A percentile compares a stretch with the other conserved stretches of the same genome.
Evolutionary conservation across 768 basidiomycete genomes (phyloP).

Genomic region (Podaxis mareebaensis): DNA sequence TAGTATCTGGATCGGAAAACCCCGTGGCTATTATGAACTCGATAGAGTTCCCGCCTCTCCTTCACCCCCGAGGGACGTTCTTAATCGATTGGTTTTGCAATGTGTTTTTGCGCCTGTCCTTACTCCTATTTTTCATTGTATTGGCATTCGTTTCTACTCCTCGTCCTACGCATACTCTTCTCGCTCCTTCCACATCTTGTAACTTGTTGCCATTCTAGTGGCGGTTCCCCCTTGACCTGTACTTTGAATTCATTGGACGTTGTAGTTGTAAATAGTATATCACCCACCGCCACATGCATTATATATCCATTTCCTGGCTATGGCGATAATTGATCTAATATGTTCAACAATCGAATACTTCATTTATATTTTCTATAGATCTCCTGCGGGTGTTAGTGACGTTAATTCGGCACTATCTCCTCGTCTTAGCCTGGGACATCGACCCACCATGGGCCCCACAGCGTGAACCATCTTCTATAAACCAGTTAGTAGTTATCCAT

Average conservation of each 20-base stretch:
- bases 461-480: no score
- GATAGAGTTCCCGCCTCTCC: neutral
- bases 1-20: neutral
- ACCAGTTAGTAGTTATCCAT: no score
- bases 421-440: no score
- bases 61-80: neutral
- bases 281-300: neutral
- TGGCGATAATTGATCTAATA: neutral
- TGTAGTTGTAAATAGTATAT: neutral
- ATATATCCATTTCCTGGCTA: neutral
- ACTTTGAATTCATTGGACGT: neutral
- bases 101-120: neutral
- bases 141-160: neutral
- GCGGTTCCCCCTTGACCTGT: neutral
- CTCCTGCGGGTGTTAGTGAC: neutral
- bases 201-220: neutral
- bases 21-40: slow-evolving; percentile 5
- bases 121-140: neutral
- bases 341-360: neutral
- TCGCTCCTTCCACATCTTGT: neutral
- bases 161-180: neutral
- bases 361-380: neutral
- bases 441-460: no score
- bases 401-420: neutral
- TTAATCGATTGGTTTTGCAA: neutral